These are phyloP conservation scores for Sequoia sempervirens DNA, from an alignment of 75 land plant species.

Conservation along the genomic window DNA sequence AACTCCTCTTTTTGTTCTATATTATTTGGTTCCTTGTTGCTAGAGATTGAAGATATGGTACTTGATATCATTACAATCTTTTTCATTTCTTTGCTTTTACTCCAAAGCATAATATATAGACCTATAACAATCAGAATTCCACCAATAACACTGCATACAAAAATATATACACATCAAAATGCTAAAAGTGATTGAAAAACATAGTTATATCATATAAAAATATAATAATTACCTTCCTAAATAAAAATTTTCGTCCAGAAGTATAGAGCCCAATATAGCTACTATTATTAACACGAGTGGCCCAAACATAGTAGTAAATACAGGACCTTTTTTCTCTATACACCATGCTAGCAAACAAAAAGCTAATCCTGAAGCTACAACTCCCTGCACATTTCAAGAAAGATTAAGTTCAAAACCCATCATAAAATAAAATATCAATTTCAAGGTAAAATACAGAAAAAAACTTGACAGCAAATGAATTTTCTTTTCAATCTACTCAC, in stretches of 20 bases:
- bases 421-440: no score
- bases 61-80: background rate
- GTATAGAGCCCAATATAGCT: slow-evolving; percentile 49
- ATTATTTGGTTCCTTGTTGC: no score
- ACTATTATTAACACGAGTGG: slow-evolving; percentile 78
- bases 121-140: slow-evolving; percentile 19
- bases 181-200: no score
- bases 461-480: no score
- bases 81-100: slow-evolving; percentile 3
- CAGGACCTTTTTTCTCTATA: slow-evolving; percentile 65
- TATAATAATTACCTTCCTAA: slow-evolving; percentile 56
- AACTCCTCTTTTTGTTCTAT: no score
- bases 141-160: slow-evolving; percentile 23
- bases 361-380: slow-evolving; percentile 57
- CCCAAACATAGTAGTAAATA: slow-evolving; percentile 68
- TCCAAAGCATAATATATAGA: slow-evolving; percentile 24
- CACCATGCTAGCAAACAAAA: slow-evolving; percentile 63
- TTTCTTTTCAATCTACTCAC: no score
- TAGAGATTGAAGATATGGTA: no score
- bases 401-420: no score
- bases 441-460: no score
- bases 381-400: slow-evolving; percentile 39
- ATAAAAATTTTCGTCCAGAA: slow-evolving; percentile 58
- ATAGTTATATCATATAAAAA: no score
- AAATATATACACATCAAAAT: background rate